A percentile compares a stretch with the other conserved stretches of the same genome.
Evolutionary conservation across 176 grass and related monocot species (phyloP).

Genomic region (Carex pumila): DNA sequence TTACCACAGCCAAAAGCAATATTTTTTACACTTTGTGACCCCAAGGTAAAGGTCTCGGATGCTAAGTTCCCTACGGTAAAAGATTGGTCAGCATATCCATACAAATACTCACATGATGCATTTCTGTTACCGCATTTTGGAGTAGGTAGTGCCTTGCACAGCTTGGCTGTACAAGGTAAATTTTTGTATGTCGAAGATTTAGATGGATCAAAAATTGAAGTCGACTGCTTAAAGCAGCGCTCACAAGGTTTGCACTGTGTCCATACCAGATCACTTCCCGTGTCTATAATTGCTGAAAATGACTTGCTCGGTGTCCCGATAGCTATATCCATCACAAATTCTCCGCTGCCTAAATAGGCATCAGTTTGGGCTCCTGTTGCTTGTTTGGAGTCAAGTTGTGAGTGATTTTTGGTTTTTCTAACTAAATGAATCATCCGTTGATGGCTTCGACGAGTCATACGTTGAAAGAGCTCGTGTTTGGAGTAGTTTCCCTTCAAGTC

Average conservation of each 20-base stretch:
- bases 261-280: constrained; percentile 75
- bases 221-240: constrained; percentile 43
- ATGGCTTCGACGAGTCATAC: constrained; percentile 39
- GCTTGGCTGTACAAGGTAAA: constrained; percentile 28
- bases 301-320: constrained; percentile 49
- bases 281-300: constrained; percentile 67
- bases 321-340: constrained; percentile 59
- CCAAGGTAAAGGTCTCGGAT: too few relatives aligned
- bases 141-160: too few relatives aligned
- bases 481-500: constrained; percentile 64
- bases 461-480: constrained; percentile 42
- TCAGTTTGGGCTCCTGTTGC: constrained; percentile 37
- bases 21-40: too few relatives aligned
- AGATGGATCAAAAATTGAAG: constrained; percentile 43
- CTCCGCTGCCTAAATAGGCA: constrained; percentile 33
- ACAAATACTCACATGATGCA: too few relatives aligned
- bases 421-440: constrained; percentile 46
- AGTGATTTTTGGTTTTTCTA: constrained; percentile 6
- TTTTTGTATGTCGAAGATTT: constrained; percentile 56
- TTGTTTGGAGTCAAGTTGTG: constrained; percentile 23
- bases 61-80: too few relatives aligned
- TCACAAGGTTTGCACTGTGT: constrained; percentile 69
- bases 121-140: too few relatives aligned
- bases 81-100: too few relatives aligned
- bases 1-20: too few relatives aligned